Evolutionary conservation across 176 grass and related monocot genomes (phyloP).

Genomic region (Musa acuminata): DNA sequence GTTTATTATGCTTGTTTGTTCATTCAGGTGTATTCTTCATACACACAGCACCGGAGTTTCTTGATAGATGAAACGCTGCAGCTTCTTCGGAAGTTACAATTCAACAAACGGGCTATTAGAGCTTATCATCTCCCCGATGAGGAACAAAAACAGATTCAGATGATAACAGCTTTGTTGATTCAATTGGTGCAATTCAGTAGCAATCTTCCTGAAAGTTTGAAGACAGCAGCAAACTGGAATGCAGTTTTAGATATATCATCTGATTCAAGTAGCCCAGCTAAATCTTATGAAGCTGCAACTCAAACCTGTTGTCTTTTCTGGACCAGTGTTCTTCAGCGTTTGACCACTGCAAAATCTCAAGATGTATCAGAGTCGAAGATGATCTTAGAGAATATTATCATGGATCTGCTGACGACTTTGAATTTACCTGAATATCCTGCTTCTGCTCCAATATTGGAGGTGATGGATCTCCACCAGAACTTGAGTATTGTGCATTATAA

Average conservation of each 20-base stretch:
- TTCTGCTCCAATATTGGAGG: conserved; percentile 92
- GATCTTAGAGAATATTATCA: conserved; percentile 92
- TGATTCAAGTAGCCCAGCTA: conserved; percentile 57
- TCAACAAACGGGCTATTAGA: conserved; percentile 74
- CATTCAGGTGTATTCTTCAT: conserved; percentile 77
- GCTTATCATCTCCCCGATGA: conserved; percentile 91
- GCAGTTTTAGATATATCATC: conserved; percentile 57
- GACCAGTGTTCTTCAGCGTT: conserved; percentile 79
- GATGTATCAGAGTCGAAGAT: conserved; percentile 76
- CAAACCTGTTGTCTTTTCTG: conserved; percentile 74
- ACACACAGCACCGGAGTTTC: conserved; percentile 72
- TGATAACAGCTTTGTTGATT: conserved; percentile 92
- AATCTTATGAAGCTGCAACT: conserved; percentile 73
- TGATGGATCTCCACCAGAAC: conserved; percentile 32
- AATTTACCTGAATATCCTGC: conserved; percentile 97
- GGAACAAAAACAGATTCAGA: conserved; percentile 97
- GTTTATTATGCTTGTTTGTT: conserved; percentile 24
- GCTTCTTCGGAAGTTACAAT: conserved; percentile 90
- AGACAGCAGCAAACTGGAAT: conserved; percentile 64
- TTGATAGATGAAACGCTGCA: conserved; percentile 93
- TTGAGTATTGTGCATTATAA: conserved; percentile 1
- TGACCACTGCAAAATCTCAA: conserved; percentile 77
- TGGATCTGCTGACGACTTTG: conserved; percentile 73
- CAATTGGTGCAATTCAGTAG: conserved; percentile 95
- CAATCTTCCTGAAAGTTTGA: conserved; percentile 73